A percentile compares a stretch with the other conserved stretches of the same genome.
Conservation (phyloP, 2,329 filamentous ascomycete genomes). For the Curvularia sp. region DNA sequence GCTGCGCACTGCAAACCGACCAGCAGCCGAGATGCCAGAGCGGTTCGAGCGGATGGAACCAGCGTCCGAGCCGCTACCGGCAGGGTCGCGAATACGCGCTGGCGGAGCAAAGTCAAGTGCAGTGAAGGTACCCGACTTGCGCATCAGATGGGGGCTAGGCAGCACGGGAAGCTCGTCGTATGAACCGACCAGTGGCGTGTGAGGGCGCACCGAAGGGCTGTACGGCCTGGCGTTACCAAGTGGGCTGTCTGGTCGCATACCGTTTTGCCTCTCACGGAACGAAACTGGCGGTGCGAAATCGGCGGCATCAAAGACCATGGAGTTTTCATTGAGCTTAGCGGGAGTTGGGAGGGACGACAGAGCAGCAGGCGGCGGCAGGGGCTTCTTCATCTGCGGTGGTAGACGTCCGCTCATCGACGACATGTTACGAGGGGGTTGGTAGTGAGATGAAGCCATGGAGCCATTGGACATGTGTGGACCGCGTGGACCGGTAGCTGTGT, state of each 20-base stretch:
- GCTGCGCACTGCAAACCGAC: constrained; percentile 72
- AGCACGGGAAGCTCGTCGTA: constrained; percentile 87
- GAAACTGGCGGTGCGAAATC: constrained; percentile 84
- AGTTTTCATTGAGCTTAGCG: constrained; percentile 81
- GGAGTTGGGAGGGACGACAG: constrained; percentile 84
- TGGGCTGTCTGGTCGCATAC: constrained; percentile 67
- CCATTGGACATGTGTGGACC: constrained; percentile 57
- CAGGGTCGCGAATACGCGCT: constrained; percentile 67
- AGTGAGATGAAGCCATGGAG: constrained; percentile 57
- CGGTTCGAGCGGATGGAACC: constrained; percentile 70
- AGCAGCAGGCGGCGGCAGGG: constrained; percentile 73
- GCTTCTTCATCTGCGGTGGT: constrained; percentile 58
- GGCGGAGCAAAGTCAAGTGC: constrained; percentile 82
- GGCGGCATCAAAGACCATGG: constrained; percentile 70
- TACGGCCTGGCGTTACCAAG: constrained; percentile 69
- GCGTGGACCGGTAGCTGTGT: constrained; percentile 34
- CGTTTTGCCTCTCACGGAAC: constrained; percentile 69
- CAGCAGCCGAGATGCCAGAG: constrained; percentile 77
- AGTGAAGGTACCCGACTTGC: constrained; percentile 80
- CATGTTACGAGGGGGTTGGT: constrained; percentile 50
- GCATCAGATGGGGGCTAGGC: constrained; percentile 82
- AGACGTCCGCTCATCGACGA: constrained; percentile 51
- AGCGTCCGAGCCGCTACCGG: constrained; percentile 52
- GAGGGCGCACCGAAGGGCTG: constrained; percentile 72
- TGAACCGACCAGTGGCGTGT: constrained; percentile 79